A percentile compares a stretch with the other conserved stretches of the same genome.
phyloP scores from a whole-genome alignment of 306 rosid genomes.

The Cucumis cinereus region DNA sequence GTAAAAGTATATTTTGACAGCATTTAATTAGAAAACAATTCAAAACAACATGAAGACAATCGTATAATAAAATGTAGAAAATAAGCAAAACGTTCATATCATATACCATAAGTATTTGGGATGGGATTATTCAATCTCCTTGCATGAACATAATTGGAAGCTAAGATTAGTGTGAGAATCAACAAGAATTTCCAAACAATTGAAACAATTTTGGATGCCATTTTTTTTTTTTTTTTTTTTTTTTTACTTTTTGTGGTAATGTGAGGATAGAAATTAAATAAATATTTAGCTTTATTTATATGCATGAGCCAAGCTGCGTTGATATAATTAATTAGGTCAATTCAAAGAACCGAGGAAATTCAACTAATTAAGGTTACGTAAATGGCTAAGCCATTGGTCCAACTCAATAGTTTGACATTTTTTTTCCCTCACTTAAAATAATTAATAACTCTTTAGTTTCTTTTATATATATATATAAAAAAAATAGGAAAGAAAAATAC shows the following conservation, averaged over 20 bases:
- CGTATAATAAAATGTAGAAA: no score
- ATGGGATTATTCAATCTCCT: not conserved
- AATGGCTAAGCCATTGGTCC: not conserved
- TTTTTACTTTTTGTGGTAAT: not conserved
- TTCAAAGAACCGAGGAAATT: no score
- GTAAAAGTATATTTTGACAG: no score
- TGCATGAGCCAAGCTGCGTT: not conserved
- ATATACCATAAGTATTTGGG: not conserved
- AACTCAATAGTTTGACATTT: not conserved
- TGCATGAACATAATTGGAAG: not conserved
- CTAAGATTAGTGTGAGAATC: not conserved
- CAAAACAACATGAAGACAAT: no score
- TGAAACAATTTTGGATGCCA: not conserved
- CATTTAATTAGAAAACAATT: no score
- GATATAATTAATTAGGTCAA: not conserved
- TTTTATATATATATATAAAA: no score
- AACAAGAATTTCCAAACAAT: not conserved
- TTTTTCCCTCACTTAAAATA: no score
- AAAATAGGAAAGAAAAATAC: no score
- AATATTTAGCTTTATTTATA: not conserved
- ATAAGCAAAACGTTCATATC: no score
- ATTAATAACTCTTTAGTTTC: no score
- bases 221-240: not conserved
- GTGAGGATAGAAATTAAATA: not conserved
- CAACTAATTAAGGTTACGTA: not conserved